Evolutionary conservation across 768 basidiomycete genomes (phyloP).

Genomic region (Leccinum broughii): DNA sequence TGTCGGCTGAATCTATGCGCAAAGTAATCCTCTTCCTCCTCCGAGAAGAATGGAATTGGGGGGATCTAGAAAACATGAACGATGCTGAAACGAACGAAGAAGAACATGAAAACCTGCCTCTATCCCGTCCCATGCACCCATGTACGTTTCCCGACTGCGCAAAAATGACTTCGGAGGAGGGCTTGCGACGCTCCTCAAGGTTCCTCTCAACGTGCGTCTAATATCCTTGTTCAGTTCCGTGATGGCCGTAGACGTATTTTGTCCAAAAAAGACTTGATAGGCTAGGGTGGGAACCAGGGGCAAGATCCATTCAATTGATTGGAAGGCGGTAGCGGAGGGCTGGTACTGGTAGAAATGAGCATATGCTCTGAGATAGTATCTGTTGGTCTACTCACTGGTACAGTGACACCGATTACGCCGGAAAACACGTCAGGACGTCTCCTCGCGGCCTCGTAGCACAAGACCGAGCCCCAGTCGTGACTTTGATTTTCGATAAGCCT

Average conservation of each 20-base stretch:
- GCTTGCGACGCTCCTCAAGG: slow-evolving; percentile 50
- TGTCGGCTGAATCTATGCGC: slow-evolving; percentile 59
- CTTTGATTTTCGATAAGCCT: slow-evolving; percentile 32
- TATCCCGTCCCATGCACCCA: slow-evolving; percentile 52
- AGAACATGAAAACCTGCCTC: background rate
- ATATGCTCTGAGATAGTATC: background rate
- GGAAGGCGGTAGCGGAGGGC: slow-evolving; percentile 49
- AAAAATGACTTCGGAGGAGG: slow-evolving; percentile 60
- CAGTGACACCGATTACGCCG: slow-evolving; percentile 55
- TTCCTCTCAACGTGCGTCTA: slow-evolving; percentile 56
- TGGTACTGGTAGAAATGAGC: slow-evolving; percentile 49
- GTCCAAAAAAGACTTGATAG: slow-evolving; percentile 67
- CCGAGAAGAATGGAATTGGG: slow-evolving; percentile 58
- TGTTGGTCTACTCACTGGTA: slow-evolving; percentile 50
- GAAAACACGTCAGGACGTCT: slow-evolving; percentile 64
- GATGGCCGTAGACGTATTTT: slow-evolving; percentile 45
- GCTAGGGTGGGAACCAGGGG: slow-evolving; percentile 49
- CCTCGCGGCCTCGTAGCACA: slow-evolving; percentile 70
- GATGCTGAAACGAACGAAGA: background rate
- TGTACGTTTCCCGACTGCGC: slow-evolving; percentile 46
- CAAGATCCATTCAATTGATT: slow-evolving; percentile 44
- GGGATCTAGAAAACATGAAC: slow-evolving; percentile 47
- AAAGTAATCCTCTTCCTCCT: slow-evolving; percentile 69
- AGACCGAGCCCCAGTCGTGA: slow-evolving; percentile 74
- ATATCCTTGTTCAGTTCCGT: slow-evolving; percentile 57